A percentile compares a stretch with the other conserved stretches of the same genome.
These are phyloP conservation scores for Sclerotinia trifoliorum DNA, from an alignment of 2,329 filamentous ascomycete species.

Conservation along the genomic window DNA sequence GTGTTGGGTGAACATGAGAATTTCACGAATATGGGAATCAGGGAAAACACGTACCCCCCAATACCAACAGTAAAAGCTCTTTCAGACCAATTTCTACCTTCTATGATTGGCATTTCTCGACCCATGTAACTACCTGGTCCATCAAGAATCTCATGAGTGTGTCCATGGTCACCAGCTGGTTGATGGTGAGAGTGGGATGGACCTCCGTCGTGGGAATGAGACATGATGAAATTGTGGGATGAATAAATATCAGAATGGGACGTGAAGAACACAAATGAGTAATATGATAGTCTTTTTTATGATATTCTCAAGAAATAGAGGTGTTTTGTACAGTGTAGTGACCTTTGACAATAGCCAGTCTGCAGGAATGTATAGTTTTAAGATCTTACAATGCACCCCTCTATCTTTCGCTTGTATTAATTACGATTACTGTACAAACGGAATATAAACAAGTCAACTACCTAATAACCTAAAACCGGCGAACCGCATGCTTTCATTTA, in stretches of 20 bases:
- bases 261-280: neutral
- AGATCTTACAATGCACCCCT: neutral
- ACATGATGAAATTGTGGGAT: constrained; percentile 17
- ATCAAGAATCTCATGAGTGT: constrained; percentile 92
- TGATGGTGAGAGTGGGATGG: constrained; percentile 55
- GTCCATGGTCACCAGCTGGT: constrained; percentile 74
- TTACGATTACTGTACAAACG: neutral
- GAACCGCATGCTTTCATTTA: neutral
- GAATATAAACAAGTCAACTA: neutral
- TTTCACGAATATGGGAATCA: constrained; percentile 9
- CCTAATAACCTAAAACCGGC: neutral
- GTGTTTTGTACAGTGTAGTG: neutral
- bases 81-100: constrained; percentile 83
- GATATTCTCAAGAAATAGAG: neutral
- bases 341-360: neutral
- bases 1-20: neutral
- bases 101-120: constrained; percentile 89
- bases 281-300: neutral
- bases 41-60: constrained; percentile 66
- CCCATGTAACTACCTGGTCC: constrained; percentile 87
- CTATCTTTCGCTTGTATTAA: constrained; percentile 4
- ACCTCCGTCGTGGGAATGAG: constrained; percentile 35
- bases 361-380: neutral
- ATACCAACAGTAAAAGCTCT: constrained; percentile 97
- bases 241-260: neutral